A percentile compares a stretch with the other conserved stretches of the same genome.
phyloP scores from a whole-genome alignment of 2,329 filamentous ascomycete species.

The Sporothrix schenckii region DNA sequence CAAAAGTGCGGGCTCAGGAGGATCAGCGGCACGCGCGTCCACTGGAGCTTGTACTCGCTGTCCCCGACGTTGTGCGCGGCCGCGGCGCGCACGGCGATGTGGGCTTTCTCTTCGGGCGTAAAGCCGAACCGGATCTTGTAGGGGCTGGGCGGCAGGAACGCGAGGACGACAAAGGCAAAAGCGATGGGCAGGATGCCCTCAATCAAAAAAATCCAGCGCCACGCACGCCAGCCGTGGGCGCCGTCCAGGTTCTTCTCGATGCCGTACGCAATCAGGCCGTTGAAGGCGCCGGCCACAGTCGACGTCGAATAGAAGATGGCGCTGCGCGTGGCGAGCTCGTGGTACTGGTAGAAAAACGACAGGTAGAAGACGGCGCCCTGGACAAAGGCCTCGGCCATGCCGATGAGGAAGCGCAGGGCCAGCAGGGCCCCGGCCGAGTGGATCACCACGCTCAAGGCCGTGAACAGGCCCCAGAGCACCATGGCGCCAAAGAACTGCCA shows the following conservation, averaged over 20 bases:
- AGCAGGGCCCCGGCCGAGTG: constrained; percentile 5
- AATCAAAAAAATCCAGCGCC: constrained; percentile 49
- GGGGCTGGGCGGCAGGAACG: not conserved
- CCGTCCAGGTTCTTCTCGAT: constrained; percentile 46
- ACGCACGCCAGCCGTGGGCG: constrained; percentile 43
- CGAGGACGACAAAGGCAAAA: not conserved
- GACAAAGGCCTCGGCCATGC: constrained; percentile 48
- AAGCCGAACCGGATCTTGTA: constrained; percentile 8
- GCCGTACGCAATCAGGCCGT: constrained; percentile 47
- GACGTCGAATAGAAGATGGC: constrained; percentile 48
- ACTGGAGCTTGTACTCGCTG: constrained; percentile 21
- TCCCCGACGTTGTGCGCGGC: not conserved
- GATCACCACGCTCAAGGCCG: constrained; percentile 37
- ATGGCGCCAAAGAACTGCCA: constrained; percentile 36
- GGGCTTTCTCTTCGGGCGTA: constrained; percentile 2
- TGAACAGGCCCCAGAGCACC: constrained; percentile 37
- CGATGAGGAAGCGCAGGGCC: constrained; percentile 34
- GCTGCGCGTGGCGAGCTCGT: constrained; percentile 39
- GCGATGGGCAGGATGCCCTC: constrained; percentile 46
- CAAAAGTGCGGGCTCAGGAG: constrained; percentile 32
- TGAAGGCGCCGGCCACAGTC: constrained; percentile 48
- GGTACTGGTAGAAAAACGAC: constrained; percentile 45
- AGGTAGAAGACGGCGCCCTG: constrained; percentile 40
- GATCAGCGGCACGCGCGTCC: constrained; percentile 29
- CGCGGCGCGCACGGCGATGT: not conserved